A percentile compares a stretch with the other conserved stretches of the same genome.
phyloP scores from a whole-genome alignment of 2,329 filamentous ascomycete species.

The Colletotrichum nymphaeae region DNA sequence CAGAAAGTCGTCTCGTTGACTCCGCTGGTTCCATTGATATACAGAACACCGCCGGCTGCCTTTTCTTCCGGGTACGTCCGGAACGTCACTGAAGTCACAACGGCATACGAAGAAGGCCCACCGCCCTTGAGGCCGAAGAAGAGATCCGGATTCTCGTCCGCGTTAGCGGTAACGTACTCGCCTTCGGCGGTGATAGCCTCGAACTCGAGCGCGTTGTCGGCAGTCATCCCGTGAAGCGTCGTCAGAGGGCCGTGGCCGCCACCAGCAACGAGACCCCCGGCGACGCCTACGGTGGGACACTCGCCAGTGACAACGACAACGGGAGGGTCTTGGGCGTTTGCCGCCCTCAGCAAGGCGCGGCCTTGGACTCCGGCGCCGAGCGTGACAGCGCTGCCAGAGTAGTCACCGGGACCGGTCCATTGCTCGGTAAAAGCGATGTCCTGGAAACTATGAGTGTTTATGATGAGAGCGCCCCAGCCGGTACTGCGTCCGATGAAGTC shows the following conservation, averaged over 20 bases:
- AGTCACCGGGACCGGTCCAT: slow-evolving; percentile 50
- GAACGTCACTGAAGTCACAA: slow-evolving; percentile 63
- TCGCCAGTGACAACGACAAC: slow-evolving; percentile 63
- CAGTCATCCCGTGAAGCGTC: slow-evolving; percentile 54
- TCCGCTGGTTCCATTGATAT: slow-evolving; percentile 50
- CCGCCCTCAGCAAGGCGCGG: slow-evolving; percentile 55
- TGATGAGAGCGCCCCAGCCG: slow-evolving; percentile 65
- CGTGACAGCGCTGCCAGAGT: slow-evolving; percentile 61
- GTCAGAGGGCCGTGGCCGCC: slow-evolving; percentile 65
- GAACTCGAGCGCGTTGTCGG: slow-evolving; percentile 61
- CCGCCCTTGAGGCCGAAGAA: slow-evolving; percentile 69
- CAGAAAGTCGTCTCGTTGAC: slow-evolving; percentile 56
- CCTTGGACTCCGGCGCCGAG: slow-evolving; percentile 64
- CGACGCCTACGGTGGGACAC: slow-evolving; percentile 66
- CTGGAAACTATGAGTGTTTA: slow-evolving; percentile 68
- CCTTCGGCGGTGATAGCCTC: slow-evolving; percentile 59
- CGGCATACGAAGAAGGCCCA: slow-evolving; percentile 62
- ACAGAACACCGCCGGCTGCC: slow-evolving; percentile 54
- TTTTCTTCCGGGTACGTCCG: slow-evolving; percentile 61
- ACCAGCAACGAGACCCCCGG: slow-evolving; percentile 70
- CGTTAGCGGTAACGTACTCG: slow-evolving; percentile 54
- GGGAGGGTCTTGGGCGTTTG: slow-evolving; percentile 49
- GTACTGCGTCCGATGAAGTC: slow-evolving; percentile 70
- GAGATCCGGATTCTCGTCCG: slow-evolving; percentile 59
- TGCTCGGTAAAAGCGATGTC: slow-evolving; percentile 51